Conservation (phyloP, 2,329 filamentous ascomycete species). For the Proliferodiscus dingleyae region DNA sequence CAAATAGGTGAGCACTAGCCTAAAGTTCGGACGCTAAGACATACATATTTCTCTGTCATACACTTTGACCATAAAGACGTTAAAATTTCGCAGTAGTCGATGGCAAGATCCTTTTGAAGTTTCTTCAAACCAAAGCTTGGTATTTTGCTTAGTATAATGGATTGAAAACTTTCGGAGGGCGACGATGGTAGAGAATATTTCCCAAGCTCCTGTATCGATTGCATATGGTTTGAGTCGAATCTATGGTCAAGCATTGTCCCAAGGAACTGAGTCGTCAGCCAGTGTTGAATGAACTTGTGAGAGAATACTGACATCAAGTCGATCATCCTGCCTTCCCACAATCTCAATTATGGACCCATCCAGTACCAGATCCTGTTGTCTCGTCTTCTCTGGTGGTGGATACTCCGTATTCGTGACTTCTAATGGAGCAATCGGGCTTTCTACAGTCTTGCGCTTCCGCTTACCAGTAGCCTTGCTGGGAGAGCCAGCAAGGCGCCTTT, state of each 20-base stretch:
- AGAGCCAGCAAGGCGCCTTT: conserved; percentile 39
- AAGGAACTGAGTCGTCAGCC: conserved; percentile 24
- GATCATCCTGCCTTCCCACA: conserved; percentile 37
- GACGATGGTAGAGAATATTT: conserved; percentile 61
- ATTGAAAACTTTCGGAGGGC: conserved; percentile 56
- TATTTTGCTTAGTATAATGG: conserved; percentile 64
- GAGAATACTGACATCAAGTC: conserved; percentile 33
- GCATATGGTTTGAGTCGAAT: conserved; percentile 43
- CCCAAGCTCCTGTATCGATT: conserved; percentile 64
- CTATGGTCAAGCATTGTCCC: conserved; percentile 32
- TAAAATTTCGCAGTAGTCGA: conserved; percentile 60
- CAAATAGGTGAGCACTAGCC: conserved; percentile 12
- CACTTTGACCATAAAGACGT: conserved; percentile 66
- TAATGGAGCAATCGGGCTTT: conserved; percentile 62
- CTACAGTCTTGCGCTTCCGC: conserved; percentile 59
- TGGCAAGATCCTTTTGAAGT: conserved; percentile 47
- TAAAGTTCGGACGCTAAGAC: neutral
- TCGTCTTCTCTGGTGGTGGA: conserved; percentile 6
- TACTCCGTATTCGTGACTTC: conserved; percentile 25
- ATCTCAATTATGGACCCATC: conserved; percentile 34
- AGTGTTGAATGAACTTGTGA: neutral
- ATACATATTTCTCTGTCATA: conserved; percentile 50
- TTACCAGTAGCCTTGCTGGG: conserved; percentile 59
- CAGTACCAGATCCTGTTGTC: conserved; percentile 20
- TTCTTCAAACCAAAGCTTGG: conserved; percentile 48